A percentile compares a stretch with the other conserved stretches of the same genome.
These are phyloP conservation scores for Solanum infundibuliforme DNA, from an alignment of 257 asterid species.

Conservation along the genomic window DNA sequence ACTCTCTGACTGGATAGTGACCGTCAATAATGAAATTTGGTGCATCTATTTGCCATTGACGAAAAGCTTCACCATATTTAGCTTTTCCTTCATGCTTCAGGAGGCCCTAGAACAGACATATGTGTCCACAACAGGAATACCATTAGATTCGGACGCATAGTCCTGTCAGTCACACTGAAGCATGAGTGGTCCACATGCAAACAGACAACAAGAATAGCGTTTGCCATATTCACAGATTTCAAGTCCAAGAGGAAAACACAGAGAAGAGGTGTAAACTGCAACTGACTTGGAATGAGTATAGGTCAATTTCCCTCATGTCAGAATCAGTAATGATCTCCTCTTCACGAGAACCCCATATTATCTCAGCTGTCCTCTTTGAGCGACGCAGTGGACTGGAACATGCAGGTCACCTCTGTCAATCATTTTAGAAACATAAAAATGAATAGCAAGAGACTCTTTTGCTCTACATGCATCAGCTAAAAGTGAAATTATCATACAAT, in stretches of 20 bases:
- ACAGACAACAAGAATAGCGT: background rate
- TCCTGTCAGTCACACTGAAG: background rate
- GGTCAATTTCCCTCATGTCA: conserved; percentile 85
- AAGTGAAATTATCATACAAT: background rate
- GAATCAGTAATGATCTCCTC: conserved; percentile 69
- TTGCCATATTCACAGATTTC: background rate
- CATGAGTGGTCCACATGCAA: background rate
- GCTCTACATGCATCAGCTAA: background rate
- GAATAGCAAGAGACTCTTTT: background rate
- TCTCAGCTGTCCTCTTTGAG: conserved; percentile 93
- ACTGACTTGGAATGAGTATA: conserved; percentile 88
- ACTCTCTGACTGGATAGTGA: conserved; percentile 89
- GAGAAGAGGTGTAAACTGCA: background rate
- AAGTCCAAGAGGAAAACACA: background rate
- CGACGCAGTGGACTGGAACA: conserved; percentile 70
- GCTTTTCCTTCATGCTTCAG: conserved; percentile 81
- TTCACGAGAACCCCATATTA: conserved; percentile 72
- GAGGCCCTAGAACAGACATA: conserved; percentile 49
- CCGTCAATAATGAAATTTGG: conserved; percentile 76
- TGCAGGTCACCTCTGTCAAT: conserved; percentile 5
- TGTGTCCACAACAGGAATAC: background rate
- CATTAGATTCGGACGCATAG: background rate
- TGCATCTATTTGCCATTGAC: conserved; percentile 88
- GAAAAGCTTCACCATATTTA: conserved; percentile 69
- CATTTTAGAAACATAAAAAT: conserved; percentile 1